Base-by-base conservation (phyloP, 352 stramenopile genomes). In the Pythium insidiosum region DNA sequence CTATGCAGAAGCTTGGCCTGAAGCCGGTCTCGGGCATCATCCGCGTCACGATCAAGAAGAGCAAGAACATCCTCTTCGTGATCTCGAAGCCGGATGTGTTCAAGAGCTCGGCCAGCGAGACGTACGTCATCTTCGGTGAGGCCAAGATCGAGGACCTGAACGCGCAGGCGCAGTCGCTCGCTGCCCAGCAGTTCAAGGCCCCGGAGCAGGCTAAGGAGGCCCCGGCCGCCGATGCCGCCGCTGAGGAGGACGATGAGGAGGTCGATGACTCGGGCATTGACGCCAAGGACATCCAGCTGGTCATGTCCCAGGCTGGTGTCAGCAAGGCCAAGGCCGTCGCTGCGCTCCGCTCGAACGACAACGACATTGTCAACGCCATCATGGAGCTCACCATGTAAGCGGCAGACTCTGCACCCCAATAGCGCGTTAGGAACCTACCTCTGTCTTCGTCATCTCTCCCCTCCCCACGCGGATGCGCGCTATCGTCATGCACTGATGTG, bases 361-460 rank as follows among this genome's bases (percentile, higher is more conserved):
- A 94, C 58, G 96, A 99, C 84, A 94, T 99, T 60, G 96, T 99
- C 31, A 99, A 99, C 76, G 86, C 95, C 47, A 99, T 99, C 68
- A 99, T 99, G 96, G 95, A 98, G 68, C 82, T 99, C 56, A 99
- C 95, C 53, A 98, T 98, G 68, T 98, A 97, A 93, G 45, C 46
- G 43, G 26, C 23, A 24, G 10, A n/a, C 30, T 36, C 13, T 20
- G 23, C 9, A 43, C 37, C 36, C 20, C 43, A 61, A 52, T 61
- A 61, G 53, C 45, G 28, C 53, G 53, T 42, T 61, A 61, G 53
- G 53, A 58, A 50, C 33, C 34, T 34, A 30, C n/a, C n/a, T n/a
- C n/a, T n/a, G n/a, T n/a, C n/a, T n/a, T n/a, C n/a, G n/a, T n/a
- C n/a, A n/a, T n/a, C n/a, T 41, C 18, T 18, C 20, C 50, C 50